Base-by-base conservation (phyloP, 305 asterid genomes). In the Euphrasia arctica region DNA sequence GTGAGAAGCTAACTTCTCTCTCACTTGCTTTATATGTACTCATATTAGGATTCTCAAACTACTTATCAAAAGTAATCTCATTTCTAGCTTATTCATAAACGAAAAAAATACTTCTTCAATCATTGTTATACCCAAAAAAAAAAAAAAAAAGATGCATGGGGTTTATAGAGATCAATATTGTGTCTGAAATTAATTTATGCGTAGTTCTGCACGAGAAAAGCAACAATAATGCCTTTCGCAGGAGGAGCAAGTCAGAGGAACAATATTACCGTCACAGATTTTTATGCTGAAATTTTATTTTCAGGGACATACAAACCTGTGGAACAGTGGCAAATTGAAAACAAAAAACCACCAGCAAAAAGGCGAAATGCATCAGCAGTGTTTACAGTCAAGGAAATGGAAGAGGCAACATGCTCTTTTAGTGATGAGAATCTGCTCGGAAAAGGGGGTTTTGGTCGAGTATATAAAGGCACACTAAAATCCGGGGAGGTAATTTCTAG, bases 361-460 rank as follows among this genome's bases (percentile, higher is more conserved):
- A 80, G 81, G 70, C 77, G 85, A 63, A 82, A 80, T 22, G 87
- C 95, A 34, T 84, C 98, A 68, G 72, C 95, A 50, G 96, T 92
- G 36, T 92, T 78, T 74, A 92, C 95, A 9, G 76, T 82, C 58
- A 87, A 70, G 60, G 95, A 90, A 78, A 90, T 90, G 98, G 94
- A 83, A 78, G 97, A 71, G 72, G 96, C 98, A 12, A 90, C 97
- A 10, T 64, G 80, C 49, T 77, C 80, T 58, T 92, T 85, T 64
- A 83, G 95, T 4, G 94, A 90, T n/a, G 88, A 69, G 1, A 87
- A 90, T 69, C 78, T 92, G 47, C 85, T 92, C 0, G 98, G 96
- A 15, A 87, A 90, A 77, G 98, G 97, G 60, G 98, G 98, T 51
- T 92, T 92, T 5, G 98, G 98, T 29, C 77, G 90, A 61, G 98